A percentile compares a stretch with the other conserved stretches of the same genome.
phyloP scores from a whole-genome alignment of 148 eudicot genomes.

The Persicaria tinctoria region DNA sequence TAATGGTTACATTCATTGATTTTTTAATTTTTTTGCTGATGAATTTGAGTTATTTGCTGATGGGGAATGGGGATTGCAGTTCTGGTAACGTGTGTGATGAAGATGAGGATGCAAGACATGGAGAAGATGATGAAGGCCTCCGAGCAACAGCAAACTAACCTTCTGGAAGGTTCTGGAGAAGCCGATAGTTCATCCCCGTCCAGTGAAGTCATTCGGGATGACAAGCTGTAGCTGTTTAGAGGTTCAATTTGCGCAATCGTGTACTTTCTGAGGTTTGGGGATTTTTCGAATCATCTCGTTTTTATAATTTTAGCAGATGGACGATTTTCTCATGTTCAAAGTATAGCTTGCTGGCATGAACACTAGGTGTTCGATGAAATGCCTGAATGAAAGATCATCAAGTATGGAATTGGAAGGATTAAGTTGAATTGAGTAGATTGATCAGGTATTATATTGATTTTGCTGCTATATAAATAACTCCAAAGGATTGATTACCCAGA shows the following conservation, averaged over 20 bases:
- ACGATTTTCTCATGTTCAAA: neutral
- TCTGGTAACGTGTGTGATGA: slow-evolving; percentile 49
- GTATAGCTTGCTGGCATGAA: neutral
- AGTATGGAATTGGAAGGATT: neutral
- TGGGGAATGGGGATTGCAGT: slow-evolving; percentile 31
- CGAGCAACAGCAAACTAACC: slow-evolving; percentile 12
- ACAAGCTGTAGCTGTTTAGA: neutral
- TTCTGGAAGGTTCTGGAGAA: neutral
- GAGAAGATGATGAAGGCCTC: slow-evolving; percentile 39
- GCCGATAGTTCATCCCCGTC: neutral
- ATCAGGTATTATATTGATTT: no score
- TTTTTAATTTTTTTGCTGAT: neutral
- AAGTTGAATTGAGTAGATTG: no score
- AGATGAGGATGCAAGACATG: slow-evolving; percentile 55
- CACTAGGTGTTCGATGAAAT: slow-evolving; percentile 7
- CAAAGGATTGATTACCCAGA: no score
- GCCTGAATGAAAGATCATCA: neutral
- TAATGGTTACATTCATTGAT: neutral
- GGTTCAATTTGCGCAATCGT: neutral
- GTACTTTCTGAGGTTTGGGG: neutral
- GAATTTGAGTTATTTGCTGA: neutral
- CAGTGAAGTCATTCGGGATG: slow-evolving; percentile 6
- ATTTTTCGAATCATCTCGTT: neutral
- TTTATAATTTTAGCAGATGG: neutral
- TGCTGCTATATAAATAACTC: no score